Base-by-base conservation (phyloP, 2,329 filamentous ascomycete genomes). In the Cadophora sp. region DNA sequence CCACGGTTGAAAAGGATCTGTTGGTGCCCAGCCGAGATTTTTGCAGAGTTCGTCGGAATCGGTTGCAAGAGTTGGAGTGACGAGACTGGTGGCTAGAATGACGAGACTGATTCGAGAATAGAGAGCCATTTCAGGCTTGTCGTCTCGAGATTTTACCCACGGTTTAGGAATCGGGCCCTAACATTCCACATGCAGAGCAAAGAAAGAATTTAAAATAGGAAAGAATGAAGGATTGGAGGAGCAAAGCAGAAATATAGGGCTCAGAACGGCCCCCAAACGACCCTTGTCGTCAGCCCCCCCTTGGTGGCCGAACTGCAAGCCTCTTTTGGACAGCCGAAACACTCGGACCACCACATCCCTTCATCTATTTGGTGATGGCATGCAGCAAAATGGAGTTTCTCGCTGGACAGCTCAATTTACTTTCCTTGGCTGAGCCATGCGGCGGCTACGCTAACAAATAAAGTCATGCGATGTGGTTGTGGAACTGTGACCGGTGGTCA, bases 1-100 rank as follows among this genome's bases (percentile, higher is more conserved):
- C 55, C 55, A 59, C 11, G 55, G 55, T 22, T 26, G 11, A 31
- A 59, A 59, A 7, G 55, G 55, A 24, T 59, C 8, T 59, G 31
- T 43, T 16, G 29, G 29, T 12, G 8, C n/a, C 19, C 29, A 37
- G 9, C 31, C 31, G 16, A 24, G 37, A n/a, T 4, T 16, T 14
- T 37, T 31, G 55, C 55, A 53, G 50, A 29, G 26, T 53, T 53
- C 50, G 11, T 24, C 14, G 50, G 50, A 53, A 26, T 19, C 24
- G 31, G 1, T 16, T 22, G 55, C 29, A 19, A 59, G 31, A 11
- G 11, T 43, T 16, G 37, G 37, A 19, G 37, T 59, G 16, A 59
- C 8, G 37, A 59, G 14, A 14, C 31, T 40, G 22, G 27, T 43
- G 2, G 27, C 19, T 9, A 59, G 19, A 14, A 59, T 37, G 24